Evolutionary conservation across 495 filamentous ascomycete species (phyloP), one percentile per base, ranked within the genome.

Genomic region (Penicillium malachiteum): DNA sequence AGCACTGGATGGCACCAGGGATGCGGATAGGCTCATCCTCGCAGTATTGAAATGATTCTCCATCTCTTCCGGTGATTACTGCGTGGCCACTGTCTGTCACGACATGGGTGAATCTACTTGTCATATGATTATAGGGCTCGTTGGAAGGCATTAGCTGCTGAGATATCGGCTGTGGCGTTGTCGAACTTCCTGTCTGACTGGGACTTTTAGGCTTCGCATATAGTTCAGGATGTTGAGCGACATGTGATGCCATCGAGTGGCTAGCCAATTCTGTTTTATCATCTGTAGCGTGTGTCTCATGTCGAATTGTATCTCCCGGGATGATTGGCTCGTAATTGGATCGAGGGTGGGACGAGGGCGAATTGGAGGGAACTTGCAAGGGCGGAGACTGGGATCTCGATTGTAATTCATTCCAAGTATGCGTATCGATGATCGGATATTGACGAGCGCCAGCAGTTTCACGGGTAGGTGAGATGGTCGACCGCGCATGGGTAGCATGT

Each of bases 11-110:
- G n/a, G 92, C 91, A 12, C 92, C 92, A 1, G 93, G 93, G 12
- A 91, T 88, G 59, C 91, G 91, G 39, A 96, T 96, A 0, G 93
- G 91, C 60, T 96, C 93, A 68, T 97, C 93, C 69, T 97, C 93
- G 68, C 91, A 96, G n/a, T 80, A 53, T 60, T 92, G 88, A 39
- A 93, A 73, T 2, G 71, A 81, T 13, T 84, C 79, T 3, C 87
- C 84, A 50, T 87, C 81, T 50, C 88, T 78, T 10, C 92, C 92
- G 5, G 90, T 93, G 46, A 96, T 86, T 16, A 97, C 83, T 5
- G 86, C 88, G 73, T 97, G 92, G 0, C 92, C 92, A 44, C 82
- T 87, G 7, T 90, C 84, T 0, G 88, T 92, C 42, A 88, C 67
- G 18, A 89, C 76, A 69, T 97, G 91, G 64, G 85, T 86, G 70